Conservation (phyloP, 306 rosid genomes). For the Ziziphus jujuba region DNA sequence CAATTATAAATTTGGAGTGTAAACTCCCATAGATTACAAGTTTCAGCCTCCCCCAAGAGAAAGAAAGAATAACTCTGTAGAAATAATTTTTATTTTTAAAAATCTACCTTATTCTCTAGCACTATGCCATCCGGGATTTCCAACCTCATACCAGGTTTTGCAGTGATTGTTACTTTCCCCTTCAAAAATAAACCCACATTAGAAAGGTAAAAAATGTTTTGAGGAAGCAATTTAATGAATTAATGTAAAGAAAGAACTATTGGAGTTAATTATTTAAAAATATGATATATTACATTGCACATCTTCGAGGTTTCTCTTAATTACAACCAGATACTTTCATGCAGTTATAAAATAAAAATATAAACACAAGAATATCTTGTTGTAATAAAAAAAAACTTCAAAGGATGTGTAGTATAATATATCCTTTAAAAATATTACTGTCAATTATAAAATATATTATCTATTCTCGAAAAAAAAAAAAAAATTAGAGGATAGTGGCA, state of each 20-base stretch:
- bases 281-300: too few species aligned
- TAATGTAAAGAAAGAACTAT: too few species aligned
- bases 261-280: too few species aligned
- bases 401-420: too few species aligned
- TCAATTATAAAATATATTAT: not conserved
- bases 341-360: too few species aligned
- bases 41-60: not conserved
- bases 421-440: too few species aligned
- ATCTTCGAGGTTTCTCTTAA: too few species aligned
- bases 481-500: too few species aligned
- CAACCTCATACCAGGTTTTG: conserved; percentile 59
- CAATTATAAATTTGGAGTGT: not conserved
- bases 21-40: not conserved
- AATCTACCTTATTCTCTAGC: conserved; percentile 59
- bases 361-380: too few species aligned
- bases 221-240: conserved; percentile 5
- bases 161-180: conserved; percentile 65
- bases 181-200: conserved; percentile 30
- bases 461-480: not conserved
- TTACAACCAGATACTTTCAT: too few species aligned
- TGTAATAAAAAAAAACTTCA: too few species aligned
- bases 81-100: not conserved
- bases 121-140: conserved; percentile 69
- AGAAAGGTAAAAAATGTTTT: not conserved
- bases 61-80: not conserved